Evolutionary conservation across 1,284 basidiomycete genomes (phyloP).

Genomic region (Ustilago loliicola): DNA sequence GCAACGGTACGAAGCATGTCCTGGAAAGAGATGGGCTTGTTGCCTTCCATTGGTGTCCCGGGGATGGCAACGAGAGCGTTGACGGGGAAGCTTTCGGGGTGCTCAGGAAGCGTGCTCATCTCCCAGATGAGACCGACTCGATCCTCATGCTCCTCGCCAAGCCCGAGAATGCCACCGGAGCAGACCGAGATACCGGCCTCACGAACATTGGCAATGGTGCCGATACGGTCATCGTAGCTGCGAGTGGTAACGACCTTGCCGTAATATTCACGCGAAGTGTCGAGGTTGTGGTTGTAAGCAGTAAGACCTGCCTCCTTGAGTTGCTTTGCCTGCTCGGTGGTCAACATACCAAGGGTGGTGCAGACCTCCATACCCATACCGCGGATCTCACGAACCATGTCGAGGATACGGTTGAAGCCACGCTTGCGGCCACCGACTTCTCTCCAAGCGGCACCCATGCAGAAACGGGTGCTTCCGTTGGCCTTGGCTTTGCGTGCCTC

Average conservation of each 20-base stretch:
- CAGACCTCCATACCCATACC: slow-evolving; percentile 79
- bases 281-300: slow-evolving; percentile 98
- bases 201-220: slow-evolving; percentile 89
- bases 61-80: slow-evolving; percentile 84
- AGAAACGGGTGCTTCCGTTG: slow-evolving; percentile 96
- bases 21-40: slow-evolving; percentile 76
- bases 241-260: slow-evolving; percentile 94
- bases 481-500: slow-evolving; percentile 87
- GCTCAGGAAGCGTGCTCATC: slow-evolving; percentile 88
- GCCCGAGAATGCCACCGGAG: slow-evolving; percentile 93
- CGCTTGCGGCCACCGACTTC: slow-evolving; percentile 93
- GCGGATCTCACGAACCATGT: slow-evolving; percentile 82
- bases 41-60: slow-evolving; percentile 76
- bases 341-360: slow-evolving; percentile 97
- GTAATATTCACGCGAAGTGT: slow-evolving; percentile 97
- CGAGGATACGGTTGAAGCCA: slow-evolving; percentile 92
- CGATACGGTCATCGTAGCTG: slow-evolving; percentile 91
- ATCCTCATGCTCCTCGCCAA: slow-evolving; percentile 91
- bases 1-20: slow-evolving; percentile 93
- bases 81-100: slow-evolving; percentile 98
- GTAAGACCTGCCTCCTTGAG: slow-evolving; percentile 96
- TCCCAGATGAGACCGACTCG: slow-evolving; percentile 95
- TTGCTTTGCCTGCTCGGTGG: slow-evolving; percentile 85
- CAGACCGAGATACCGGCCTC: slow-evolving; percentile 97
- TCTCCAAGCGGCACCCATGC: slow-evolving; percentile 99